Conservation (phyloP, 202 grass and related monocot species). For the Schoenoplectus triqueter region DNA sequence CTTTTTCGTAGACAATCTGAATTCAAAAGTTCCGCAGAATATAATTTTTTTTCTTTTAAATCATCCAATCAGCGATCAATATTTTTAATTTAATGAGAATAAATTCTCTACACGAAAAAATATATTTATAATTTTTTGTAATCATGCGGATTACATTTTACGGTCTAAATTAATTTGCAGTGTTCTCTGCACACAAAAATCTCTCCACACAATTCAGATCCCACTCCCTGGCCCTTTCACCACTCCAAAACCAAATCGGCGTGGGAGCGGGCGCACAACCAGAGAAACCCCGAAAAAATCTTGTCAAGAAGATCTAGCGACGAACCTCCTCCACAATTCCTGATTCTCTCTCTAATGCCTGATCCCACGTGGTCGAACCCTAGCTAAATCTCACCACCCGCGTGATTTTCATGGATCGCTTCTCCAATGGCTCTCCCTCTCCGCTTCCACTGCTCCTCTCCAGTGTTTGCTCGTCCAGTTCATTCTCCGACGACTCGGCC, state of each 20-base stretch:
- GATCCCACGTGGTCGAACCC: constrained; percentile 40
- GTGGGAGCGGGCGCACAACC: neutral
- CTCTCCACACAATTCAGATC: too few species aligned
- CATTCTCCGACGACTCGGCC: neutral
- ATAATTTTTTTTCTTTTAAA: too few species aligned
- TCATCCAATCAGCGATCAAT: too few species aligned
- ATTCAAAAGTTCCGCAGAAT: too few species aligned
- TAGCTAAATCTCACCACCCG: constrained; percentile 51
- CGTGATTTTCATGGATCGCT: constrained; percentile 48
- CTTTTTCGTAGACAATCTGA: too few species aligned
- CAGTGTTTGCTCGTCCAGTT: constrained; percentile 12
- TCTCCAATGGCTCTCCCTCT: constrained; percentile 55
- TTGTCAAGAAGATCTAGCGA: neutral
- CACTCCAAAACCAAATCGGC: neutral
- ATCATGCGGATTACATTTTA: too few species aligned
- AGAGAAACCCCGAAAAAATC: constrained; percentile 2
- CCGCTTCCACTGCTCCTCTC: constrained; percentile 43
- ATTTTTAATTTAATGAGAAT: too few species aligned
- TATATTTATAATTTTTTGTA: too few species aligned
- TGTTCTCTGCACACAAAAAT: too few species aligned
- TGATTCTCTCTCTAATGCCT: constrained; percentile 2
- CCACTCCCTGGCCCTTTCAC: too few species aligned
- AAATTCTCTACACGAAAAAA: too few species aligned
- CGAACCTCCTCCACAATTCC: constrained; percentile 57
- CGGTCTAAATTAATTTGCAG: too few species aligned